A percentile compares a stretch with the other conserved stretches of the same genome.
These are phyloP conservation scores for Starmera stellimalicola DNA, from an alignment of 1,139 yeast species.

Conservation along the genomic window DNA sequence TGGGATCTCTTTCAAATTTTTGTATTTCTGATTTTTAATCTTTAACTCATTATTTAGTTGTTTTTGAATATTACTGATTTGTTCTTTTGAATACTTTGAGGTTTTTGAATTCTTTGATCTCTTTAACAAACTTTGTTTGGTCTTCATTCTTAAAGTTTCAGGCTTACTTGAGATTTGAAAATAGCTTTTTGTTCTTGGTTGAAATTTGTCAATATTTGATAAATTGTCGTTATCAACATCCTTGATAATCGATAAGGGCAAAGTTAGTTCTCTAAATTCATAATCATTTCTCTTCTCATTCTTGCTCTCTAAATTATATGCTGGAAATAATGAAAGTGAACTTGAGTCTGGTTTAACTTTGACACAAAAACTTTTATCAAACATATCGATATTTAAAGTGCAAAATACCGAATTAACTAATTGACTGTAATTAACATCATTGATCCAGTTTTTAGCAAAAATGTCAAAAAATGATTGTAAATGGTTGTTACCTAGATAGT, in stretches of 20 bases:
- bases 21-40: slow-evolving; percentile 8
- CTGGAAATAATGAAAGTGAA: slow-evolving; percentile 26
- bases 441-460: slow-evolving; percentile 33
- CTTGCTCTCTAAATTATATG: slow-evolving; percentile 14
- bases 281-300: slow-evolving; percentile 1
- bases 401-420: slow-evolving; percentile 35
- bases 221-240: slow-evolving; percentile 1
- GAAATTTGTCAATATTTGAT: slow-evolving; percentile 1
- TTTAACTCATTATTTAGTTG: slow-evolving; percentile 10
- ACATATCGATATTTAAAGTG: slow-evolving; percentile 21
- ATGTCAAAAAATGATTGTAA: slow-evolving; percentile 28
- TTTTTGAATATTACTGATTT: slow-evolving; percentile 8
- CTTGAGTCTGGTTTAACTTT: slow-evolving; percentile 24
- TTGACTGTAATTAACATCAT: slow-evolving; percentile 23
- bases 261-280: slow-evolving; percentile 2
- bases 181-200: slow-evolving; percentile 23
- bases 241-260: slow-evolving; percentile 8
- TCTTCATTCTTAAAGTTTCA: slow-evolving; percentile 3
- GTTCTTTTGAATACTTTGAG: slow-evolving; percentile 3
- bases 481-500: slow-evolving; percentile 7
- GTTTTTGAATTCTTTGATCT: slow-evolving; percentile 1
- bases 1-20: slow-evolving; percentile 5
- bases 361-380: slow-evolving; percentile 29
- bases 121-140: not conserved
- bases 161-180: slow-evolving; percentile 19